Evolutionary conservation across 2,329 filamentous ascomycete genomes (phyloP).

Genomic region (Penicillium sp.): DNA sequence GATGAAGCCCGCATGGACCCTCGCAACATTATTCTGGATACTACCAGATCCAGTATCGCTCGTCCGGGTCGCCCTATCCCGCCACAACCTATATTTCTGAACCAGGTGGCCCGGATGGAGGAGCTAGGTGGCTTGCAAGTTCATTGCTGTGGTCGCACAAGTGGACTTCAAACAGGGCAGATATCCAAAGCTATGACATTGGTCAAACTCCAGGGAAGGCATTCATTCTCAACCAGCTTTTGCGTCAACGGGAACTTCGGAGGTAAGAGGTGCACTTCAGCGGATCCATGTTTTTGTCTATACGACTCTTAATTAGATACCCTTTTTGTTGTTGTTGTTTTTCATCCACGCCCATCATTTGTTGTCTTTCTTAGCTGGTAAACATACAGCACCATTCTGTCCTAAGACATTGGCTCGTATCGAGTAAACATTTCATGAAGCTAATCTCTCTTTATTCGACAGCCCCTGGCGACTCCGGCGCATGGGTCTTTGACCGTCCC

Average conservation of each 20-base stretch:
- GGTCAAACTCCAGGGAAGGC: constrained; percentile 78
- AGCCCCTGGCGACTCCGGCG: constrained; percentile 74
- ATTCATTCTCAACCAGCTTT: constrained; percentile 67
- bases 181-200: constrained; percentile 70
- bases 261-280: constrained; percentile 32
- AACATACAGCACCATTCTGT: constrained; percentile 11
- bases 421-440: constrained; percentile 14
- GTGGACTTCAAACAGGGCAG: constrained; percentile 67
- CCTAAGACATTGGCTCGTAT: constrained; percentile 7
- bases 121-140: constrained; percentile 66
- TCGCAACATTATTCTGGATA: constrained; percentile 56
- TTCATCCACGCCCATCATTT: constrained; percentile 3
- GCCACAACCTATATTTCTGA: constrained; percentile 42
- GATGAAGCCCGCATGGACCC: constrained; percentile 60
- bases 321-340: constrained; percentile 12
- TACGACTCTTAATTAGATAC: constrained; percentile 21
- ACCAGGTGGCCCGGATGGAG: constrained; percentile 48
- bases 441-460: constrained; percentile 12
- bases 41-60: constrained; percentile 9
- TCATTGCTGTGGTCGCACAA: constrained; percentile 80
- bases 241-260: constrained; percentile 54
- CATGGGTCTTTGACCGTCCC: constrained; percentile 77
- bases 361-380: constrained; percentile 14
- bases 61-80: constrained; percentile 41
- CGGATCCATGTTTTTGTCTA: constrained; percentile 18